Percentiles rank a stretch among this genome's conserved stretches.
Evolutionary conservation across 331 rosid genomes (phyloP).

Genomic region (Malus hybrid): DNA sequence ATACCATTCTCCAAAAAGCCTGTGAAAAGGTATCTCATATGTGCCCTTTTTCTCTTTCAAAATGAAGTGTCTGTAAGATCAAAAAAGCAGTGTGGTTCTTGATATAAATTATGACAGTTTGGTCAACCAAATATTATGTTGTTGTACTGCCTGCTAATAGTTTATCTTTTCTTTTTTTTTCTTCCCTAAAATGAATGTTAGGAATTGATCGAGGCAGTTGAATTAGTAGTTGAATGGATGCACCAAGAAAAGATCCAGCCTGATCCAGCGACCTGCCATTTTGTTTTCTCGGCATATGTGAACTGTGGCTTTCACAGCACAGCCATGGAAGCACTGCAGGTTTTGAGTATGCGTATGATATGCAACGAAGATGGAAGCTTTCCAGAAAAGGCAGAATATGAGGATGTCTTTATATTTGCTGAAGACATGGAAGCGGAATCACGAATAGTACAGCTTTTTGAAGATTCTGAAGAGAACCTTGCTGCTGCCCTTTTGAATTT

Average conservation of each 20-base stretch:
- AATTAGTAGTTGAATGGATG: slow-evolving; percentile 66
- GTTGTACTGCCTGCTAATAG: background rate
- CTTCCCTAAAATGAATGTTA: slow-evolving; percentile 17
- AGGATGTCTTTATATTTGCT: slow-evolving; percentile 41
- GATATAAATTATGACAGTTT: background rate
- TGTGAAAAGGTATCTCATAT: slow-evolving; percentile 36
- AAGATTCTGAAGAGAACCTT: slow-evolving; percentile 35
- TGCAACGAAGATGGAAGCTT: slow-evolving; percentile 24
- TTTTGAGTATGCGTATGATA: slow-evolving; percentile 57
- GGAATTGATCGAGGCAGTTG: slow-evolving; percentile 71
- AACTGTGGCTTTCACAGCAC: slow-evolving; percentile 58
- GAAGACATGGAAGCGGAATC: slow-evolving; percentile 50
- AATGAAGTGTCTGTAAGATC: slow-evolving; percentile 27
- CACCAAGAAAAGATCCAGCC: slow-evolving; percentile 52
- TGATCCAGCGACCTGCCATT: slow-evolving; percentile 42
- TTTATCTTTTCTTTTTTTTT: background rate
- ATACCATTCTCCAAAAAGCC: slow-evolving; percentile 46
- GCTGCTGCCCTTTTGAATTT: slow-evolving; percentile 63
- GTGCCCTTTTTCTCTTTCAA: background rate
- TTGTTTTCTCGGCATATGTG: slow-evolving; percentile 64
- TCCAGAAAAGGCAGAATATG: slow-evolving; percentile 17
- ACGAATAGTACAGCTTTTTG: slow-evolving; percentile 40
- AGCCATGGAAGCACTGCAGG: slow-evolving; percentile 84
- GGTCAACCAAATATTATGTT: background rate
- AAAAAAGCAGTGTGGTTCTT: background rate